Conservation (phyloP, 345 rosid genomes). For the Eucalyptus brandiana region DNA sequence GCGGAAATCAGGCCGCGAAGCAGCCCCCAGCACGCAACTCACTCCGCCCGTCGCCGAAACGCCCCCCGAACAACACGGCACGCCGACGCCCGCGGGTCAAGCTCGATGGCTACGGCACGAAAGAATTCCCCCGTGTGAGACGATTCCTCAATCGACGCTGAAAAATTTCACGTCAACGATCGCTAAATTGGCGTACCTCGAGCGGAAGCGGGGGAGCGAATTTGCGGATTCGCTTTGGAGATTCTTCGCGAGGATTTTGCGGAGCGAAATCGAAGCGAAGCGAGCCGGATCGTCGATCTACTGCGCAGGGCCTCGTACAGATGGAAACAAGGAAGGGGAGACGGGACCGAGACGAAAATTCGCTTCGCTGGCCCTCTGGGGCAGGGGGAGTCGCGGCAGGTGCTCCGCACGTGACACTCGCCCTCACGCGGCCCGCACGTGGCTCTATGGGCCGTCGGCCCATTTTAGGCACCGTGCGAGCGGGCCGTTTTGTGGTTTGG, state of each 20-base stretch:
- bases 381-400: not conserved
- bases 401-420: not conserved
- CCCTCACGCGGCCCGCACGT: not conserved
- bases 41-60: not conserved
- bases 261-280: not conserved
- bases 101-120: not conserved
- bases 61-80: not conserved
- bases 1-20: not conserved
- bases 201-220: not conserved
- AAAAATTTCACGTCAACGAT: not conserved
- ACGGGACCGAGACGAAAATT: not conserved
- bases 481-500: not conserved
- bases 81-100: not conserved
- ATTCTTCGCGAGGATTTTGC: not conserved
- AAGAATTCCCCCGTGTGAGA: not conserved
- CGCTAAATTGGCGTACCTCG: not conserved
- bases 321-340: not conserved
- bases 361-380: not conserved
- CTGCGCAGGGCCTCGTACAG: not conserved
- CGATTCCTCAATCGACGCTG: not conserved
- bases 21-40: not conserved
- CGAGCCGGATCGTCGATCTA: not conserved
- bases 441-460: not conserved
- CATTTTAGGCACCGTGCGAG: not conserved
- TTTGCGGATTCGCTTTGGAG: not conserved